Base-by-base conservation (phyloP, 2,329 filamentous ascomycete species). In the Apiospora phragmitis region DNA sequence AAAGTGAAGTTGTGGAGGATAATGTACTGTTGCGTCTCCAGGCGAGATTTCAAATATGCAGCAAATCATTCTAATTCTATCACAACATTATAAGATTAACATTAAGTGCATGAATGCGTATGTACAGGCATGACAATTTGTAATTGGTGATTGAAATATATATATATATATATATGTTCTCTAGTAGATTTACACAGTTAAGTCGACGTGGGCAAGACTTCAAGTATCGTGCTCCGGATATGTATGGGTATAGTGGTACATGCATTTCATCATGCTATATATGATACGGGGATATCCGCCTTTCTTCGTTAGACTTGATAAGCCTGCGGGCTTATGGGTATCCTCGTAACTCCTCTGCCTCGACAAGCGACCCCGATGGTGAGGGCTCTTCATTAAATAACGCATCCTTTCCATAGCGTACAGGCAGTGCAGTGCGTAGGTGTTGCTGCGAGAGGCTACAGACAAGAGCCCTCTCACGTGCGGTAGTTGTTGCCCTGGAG, bases 111-210 rank as follows among this genome's bases (percentile, higher is more conserved):
- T 49, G 47, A 24, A 14, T 49, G 47, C 2, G 9, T 26, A 14
- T 26, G 47, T 49, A 24, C n/a, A 49, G n/a, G 12, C 2, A 24
- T 26, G 43, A 47, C 43, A 47, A 47, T 62, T 38, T 38, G 55
- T 38, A 38, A 38, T 24, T 62, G 55, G 32, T 62, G 16, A 7
- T 62, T 1, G 32, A 32, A n/a, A 38, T 38, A 35, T 38, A 62
- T 32, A 29, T 49, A 21, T 12, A 16, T 42, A 42, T 42, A 9
- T 21, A 38, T 62, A n/a, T 59, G 51, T 59, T 32, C 29, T 18
- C 35, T 11, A 59, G 51, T 62, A 62, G 55, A n/a, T 62, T 62
- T 62, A 62, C 47, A 49, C 55, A 62, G 32, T 62, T 62, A 62
- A 21, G 21, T 62, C 32, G 32, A 24, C 32, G 32, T 62, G 55